A percentile compares a stretch with the other conserved stretches of the same genome.
These are phyloP conservation scores for Hydnomerulius pinastri DNA, from an alignment of 768 basidiomycete species.

Conservation along the genomic window DNA sequence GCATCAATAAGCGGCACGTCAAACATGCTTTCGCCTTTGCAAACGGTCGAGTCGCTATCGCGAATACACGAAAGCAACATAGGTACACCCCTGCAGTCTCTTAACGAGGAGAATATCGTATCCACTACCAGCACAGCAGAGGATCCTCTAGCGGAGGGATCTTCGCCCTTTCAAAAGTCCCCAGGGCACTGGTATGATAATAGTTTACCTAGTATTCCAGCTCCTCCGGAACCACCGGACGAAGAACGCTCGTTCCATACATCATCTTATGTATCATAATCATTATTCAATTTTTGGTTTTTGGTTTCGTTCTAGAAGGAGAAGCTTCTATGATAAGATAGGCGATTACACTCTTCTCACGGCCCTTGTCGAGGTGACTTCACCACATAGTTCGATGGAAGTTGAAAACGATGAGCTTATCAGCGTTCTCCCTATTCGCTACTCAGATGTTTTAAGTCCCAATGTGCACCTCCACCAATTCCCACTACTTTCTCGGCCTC, in stretches of 20 bases:
- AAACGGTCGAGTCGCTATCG: constrained; percentile 8
- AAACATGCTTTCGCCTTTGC: constrained; percentile 10
- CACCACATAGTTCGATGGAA: constrained; percentile 17
- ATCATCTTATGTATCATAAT: constrained; percentile 6
- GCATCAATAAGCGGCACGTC: constrained; percentile 17
- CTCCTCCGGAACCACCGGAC: constrained; percentile 6
- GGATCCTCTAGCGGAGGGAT: not conserved
- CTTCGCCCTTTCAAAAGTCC: not conserved
- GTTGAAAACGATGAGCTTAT: constrained; percentile 59
- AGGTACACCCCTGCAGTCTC: not conserved
- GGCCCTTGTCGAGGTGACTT: not conserved
- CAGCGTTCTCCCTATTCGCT: constrained; percentile 69
- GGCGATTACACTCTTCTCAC: not conserved
- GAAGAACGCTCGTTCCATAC: constrained; percentile 5
- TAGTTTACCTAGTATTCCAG: not conserved
- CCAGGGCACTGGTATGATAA: constrained; percentile 10
- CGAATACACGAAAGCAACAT: not conserved
- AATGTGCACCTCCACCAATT: constrained; percentile 81
- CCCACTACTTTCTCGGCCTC: constrained; percentile 70
- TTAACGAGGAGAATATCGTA: not conserved
- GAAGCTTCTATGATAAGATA: not conserved
- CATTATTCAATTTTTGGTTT: not conserved
- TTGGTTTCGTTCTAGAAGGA: not conserved
- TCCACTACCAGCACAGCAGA: constrained; percentile 10
- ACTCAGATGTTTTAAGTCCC: constrained; percentile 59